Conservation (phyloP, 192 early-diverging fungal species). For the Umbelopsis isabellina region DNA sequence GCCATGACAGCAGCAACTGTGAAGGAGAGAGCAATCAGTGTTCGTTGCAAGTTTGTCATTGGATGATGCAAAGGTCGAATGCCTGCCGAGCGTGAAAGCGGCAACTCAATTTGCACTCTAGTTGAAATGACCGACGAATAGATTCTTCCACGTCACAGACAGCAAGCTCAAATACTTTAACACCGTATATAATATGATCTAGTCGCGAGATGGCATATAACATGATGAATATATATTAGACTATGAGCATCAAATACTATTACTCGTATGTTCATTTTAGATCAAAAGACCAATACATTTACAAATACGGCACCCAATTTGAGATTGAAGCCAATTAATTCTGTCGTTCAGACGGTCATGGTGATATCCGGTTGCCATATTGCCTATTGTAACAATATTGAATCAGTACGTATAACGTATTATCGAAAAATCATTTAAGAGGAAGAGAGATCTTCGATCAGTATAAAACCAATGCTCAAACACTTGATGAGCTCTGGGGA, state of each 20-base stretch:
- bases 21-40: background rate
- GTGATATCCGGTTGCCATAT: slow-evolving; percentile 1
- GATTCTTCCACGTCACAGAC: slow-evolving; percentile 1
- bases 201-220: no score
- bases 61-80: slow-evolving; percentile 4
- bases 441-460: slow-evolving; percentile 23
- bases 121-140: slow-evolving; percentile 7
- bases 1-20: slow-evolving; percentile 21
- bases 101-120: background rate
- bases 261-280: no score
- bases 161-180: background rate
- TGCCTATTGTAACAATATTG: background rate
- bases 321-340: background rate
- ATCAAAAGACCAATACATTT: no score
- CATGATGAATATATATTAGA: no score
- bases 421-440: background rate
- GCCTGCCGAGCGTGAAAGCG: background rate
- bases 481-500: slow-evolving; percentile 5
- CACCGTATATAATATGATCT: no score
- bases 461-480: slow-evolving; percentile 18
- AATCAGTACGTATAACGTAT: background rate
- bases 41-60: slow-evolving; percentile 7
- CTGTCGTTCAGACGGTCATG: background rate
- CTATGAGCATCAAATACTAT: no score
- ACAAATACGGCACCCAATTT: background rate